Percentiles rank a stretch among this genome's conserved stretches.
phyloP scores from a whole-genome alignment of 495 filamentous ascomycete genomes.

The Echria macrotheca region DNA sequence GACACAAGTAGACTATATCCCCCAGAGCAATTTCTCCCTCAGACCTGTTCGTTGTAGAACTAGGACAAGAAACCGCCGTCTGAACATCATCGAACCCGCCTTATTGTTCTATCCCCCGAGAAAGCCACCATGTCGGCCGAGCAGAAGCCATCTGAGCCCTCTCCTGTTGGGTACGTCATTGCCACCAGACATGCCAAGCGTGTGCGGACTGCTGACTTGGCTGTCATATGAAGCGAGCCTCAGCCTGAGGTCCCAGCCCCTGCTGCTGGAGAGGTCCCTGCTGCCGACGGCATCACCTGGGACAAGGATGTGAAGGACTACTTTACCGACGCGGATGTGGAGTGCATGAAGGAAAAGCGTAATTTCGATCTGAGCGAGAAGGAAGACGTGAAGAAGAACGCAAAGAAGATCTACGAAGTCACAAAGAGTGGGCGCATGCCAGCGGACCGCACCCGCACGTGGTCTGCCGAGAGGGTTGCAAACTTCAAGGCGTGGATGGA shows the following conservation, averaged over 20 bases:
- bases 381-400: not conserved
- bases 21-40: not conserved
- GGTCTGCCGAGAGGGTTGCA: not conserved
- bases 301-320: not conserved
- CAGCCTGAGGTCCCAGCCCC: not conserved
- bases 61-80: not conserved
- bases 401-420: not conserved
- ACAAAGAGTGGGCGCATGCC: not conserved
- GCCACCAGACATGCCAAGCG: not conserved
- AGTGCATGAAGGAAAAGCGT: not conserved
- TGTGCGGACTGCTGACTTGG: not conserved
- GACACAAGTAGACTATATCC: not conserved
- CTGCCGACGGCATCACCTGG: not conserved
- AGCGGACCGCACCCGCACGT: not conserved
- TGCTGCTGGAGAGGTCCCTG: not conserved
- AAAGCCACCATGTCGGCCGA: not conserved
- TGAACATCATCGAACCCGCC: not conserved
- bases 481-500: constrained; percentile 1
- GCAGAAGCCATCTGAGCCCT: not conserved
- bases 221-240: not conserved
- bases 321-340: not conserved
- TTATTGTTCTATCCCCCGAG: not conserved
- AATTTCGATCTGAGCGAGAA: not conserved
- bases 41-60: not conserved
- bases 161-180: not conserved